Percentiles rank a stretch among this genome's conserved stretches.
These are phyloP conservation scores for Serendipita vermifera DNA, from an alignment of 768 basidiomycete species.

Conservation along the genomic window DNA sequence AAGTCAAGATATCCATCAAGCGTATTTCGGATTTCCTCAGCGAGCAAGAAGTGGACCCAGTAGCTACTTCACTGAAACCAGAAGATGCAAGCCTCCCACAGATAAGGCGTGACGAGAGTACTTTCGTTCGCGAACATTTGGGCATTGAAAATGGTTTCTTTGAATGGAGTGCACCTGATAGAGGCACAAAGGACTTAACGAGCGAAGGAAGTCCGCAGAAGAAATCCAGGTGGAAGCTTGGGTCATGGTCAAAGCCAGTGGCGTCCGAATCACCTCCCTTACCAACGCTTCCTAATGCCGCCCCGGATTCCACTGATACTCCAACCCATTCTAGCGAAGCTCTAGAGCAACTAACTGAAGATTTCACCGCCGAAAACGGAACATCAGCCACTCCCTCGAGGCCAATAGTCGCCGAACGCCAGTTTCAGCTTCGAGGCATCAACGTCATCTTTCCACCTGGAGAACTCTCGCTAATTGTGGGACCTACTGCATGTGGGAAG, in stretches of 20 bases:
- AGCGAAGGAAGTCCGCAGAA: no score
- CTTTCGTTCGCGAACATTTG: constrained; percentile 31
- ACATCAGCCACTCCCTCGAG: background rate
- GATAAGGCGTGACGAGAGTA: constrained; percentile 22
- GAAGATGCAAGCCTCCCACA: constrained; percentile 16
- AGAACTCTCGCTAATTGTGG: constrained; percentile 9
- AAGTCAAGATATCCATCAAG: constrained; percentile 37
- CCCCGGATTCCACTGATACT: no score
- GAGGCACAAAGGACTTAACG: constrained; percentile 24
- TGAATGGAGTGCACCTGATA: constrained; percentile 35
- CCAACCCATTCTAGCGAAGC: no score
- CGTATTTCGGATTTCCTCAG: constrained; percentile 54
- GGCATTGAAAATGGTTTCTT: constrained; percentile 48
- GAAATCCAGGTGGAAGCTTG: constrained; percentile 18
- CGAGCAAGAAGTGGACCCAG: constrained; percentile 56
- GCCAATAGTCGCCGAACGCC: no score
- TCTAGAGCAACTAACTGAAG: no score
- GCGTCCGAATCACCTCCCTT: background rate
- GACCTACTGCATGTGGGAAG: constrained; percentile 15
- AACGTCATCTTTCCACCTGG: constrained; percentile 18
- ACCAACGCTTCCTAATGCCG: background rate
- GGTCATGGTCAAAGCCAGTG: constrained; percentile 5
- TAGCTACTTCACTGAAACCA: constrained; percentile 51
- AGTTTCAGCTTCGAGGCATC: constrained; percentile 12
- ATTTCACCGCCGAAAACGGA: background rate